Base-by-base conservation (phyloP, 2,329 filamentous ascomycete species). In the Bipolaris cookei region DNA sequence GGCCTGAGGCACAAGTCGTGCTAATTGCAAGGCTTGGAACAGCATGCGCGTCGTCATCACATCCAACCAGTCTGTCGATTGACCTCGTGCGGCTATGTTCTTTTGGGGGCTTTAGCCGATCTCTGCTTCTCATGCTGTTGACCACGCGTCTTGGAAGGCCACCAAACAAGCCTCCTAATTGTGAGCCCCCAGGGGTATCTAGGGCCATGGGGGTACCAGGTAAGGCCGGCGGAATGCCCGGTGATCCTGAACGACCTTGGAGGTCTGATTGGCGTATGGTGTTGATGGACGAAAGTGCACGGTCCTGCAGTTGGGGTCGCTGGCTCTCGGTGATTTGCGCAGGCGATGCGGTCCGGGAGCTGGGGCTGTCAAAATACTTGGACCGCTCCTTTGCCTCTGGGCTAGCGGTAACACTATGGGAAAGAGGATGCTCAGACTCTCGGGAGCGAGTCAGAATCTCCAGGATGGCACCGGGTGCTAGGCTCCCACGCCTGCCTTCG, bases 401-500 rank as follows among this genome's bases (percentile, higher is more conserved):
- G 68, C 87, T 90, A 16, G 85, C 89, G 34, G 86, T 87, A 46
- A 90, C 84, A 71, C 90, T 93, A 65, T 91, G 88, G 16, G 90
- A 86, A 39, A 94, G 78, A 18, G 90, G 90, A 72, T 94, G 90
- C 51, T 91, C 89, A 46, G 78, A 77, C 50, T 83, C 81, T 65
- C 80, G 76, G 41, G 80, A 81, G 44, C 78, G 74, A 58, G 81
- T 82, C 38, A 85, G 71, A 5, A 81, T 78, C 30, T 82, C 78
- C 48, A 79, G 77, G n/a, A 85, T 78, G 58, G 89, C 85, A 54
- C 88, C 85, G 4, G 83, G 83, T 47, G 82, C 80, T 44, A 89
- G 69, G 67, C 86, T 89, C 7, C 80, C 78, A 39, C 85, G 81
- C 61, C 86, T 73, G 20, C 79, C 79, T 48, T 84, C 81, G 63